Conservation (phyloP, 768 basidiomycete genomes). For the Boletus patriciae region DNA sequence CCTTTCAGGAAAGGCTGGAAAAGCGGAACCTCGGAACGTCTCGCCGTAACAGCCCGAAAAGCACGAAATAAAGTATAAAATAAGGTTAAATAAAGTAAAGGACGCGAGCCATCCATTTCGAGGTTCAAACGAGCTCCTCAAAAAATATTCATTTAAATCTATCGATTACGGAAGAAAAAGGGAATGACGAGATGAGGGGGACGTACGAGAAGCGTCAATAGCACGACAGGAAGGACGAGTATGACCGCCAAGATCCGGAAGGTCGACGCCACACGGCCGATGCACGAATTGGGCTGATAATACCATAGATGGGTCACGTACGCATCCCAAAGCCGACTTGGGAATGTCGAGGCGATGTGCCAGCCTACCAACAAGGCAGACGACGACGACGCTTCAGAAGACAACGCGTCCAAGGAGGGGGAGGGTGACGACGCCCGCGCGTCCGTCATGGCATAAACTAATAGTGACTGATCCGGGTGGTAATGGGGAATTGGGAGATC, state of each 20-base stretch:
- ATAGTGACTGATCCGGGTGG: constrained; percentile 8
- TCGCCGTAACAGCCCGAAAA: constrained; percentile 9
- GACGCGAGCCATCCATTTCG: constrained; percentile 5
- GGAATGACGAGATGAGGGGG: constrained; percentile 6
- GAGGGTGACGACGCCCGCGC: constrained; percentile 8
- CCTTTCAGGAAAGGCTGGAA: neutral
- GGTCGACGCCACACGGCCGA: constrained; percentile 59
- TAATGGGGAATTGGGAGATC: neutral
- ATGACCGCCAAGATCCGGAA: constrained; percentile 65
- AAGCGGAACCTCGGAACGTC: constrained; percentile 12
- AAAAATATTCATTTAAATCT: constrained; percentile 3
- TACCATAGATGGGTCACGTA: constrained; percentile 66
- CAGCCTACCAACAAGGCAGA: constrained; percentile 21
- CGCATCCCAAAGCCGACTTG: constrained; percentile 51
- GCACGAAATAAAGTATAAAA: constrained; percentile 1
- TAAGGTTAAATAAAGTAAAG: constrained; percentile 9
- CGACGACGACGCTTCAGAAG: constrained; percentile 10
- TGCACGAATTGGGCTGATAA: constrained; percentile 66
- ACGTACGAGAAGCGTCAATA: constrained; percentile 68
- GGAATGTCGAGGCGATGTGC: constrained; percentile 25
- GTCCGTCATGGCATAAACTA: constrained; percentile 9
- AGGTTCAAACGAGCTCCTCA: neutral
- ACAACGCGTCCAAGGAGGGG: constrained; percentile 4
- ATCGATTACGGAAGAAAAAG: constrained; percentile 11
- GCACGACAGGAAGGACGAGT: constrained; percentile 47